Evolutionary conservation across 805 yeast species (phyloP).

Genomic region (Candida ponderosae): DNA sequence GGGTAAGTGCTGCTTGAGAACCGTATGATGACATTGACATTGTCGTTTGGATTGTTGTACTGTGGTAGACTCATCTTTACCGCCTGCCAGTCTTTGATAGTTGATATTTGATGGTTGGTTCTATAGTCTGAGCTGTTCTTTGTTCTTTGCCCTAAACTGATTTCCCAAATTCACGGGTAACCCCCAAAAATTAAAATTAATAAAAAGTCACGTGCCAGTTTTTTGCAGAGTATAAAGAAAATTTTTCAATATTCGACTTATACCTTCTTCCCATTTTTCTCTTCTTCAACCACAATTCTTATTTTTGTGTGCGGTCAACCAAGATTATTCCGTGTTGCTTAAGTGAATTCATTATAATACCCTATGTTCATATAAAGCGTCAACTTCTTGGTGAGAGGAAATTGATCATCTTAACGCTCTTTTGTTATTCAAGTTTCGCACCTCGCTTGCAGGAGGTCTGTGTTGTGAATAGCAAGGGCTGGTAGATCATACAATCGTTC

Average conservation of each 20-base stretch:
- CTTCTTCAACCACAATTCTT: conserved; percentile 14
- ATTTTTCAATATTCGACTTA: conserved; percentile 1
- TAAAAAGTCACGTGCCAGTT: too few relatives aligned
- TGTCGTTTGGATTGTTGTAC: neutral
- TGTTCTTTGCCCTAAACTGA: too few relatives aligned
- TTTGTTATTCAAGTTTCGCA: conserved; percentile 30
- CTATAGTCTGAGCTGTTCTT: too few relatives aligned
- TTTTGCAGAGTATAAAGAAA: conserved; percentile 1
- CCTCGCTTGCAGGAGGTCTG: conserved; percentile 31
- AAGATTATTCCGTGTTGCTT: conserved; percentile 76
- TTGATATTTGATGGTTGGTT: too few relatives aligned
- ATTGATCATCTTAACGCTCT: conserved; percentile 65
- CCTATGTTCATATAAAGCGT: conserved; percentile 45
- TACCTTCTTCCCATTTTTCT: conserved; percentile 5
- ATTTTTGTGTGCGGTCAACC: conserved; percentile 63
- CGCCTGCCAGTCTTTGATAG: neutral
- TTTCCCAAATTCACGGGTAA: too few relatives aligned
- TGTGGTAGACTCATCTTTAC: conserved; percentile 1
- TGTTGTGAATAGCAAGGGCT: conserved; percentile 45
- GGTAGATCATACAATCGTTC: conserved; percentile 53
- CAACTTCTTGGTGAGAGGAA: conserved; percentile 65
- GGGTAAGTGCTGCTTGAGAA: conserved; percentile 35
- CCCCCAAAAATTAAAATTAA: too few relatives aligned
- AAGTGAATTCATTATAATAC: conserved; percentile 23
- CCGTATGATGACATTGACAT: conserved; percentile 25